Conservation (phyloP, 148 eudicot species). For the Heliamphora exappendiculata region DNA sequence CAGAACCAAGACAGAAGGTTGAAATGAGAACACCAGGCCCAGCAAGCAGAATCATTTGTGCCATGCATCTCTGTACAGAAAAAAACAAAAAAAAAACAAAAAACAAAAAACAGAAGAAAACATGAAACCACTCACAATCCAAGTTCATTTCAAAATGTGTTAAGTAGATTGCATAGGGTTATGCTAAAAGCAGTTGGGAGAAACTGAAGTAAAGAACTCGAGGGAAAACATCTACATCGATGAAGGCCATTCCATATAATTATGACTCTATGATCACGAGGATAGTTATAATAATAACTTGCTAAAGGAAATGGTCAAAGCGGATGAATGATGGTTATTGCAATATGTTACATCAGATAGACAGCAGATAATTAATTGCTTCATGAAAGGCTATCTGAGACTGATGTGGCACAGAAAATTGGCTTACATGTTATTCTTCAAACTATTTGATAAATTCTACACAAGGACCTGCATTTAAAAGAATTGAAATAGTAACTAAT, state of each 20-base stretch:
- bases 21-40: constrained; percentile 95
- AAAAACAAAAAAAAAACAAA: not conserved
- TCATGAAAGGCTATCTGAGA: not conserved
- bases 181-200: not conserved
- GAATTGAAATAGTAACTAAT: not conserved
- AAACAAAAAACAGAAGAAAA: not conserved
- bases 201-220: not conserved
- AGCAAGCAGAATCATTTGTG: constrained; percentile 92
- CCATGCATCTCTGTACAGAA: constrained; percentile 63
- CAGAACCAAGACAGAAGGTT: constrained; percentile 82
- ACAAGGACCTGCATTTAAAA: not conserved
- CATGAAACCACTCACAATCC: not conserved
- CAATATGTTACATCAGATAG: not conserved
- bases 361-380: not conserved
- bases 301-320: not conserved
- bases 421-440: not conserved
- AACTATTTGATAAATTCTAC: not conserved
- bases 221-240: not conserved
- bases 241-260: not conserved
- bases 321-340: not conserved
- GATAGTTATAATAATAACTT: not conserved
- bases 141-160: not conserved
- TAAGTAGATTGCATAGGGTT: not conserved
- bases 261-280: not conserved
- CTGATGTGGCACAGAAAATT: not conserved